Conservation (phyloP, 345 rosid genomes). For the sweet orange (Citrus sinensis) region DNA sequence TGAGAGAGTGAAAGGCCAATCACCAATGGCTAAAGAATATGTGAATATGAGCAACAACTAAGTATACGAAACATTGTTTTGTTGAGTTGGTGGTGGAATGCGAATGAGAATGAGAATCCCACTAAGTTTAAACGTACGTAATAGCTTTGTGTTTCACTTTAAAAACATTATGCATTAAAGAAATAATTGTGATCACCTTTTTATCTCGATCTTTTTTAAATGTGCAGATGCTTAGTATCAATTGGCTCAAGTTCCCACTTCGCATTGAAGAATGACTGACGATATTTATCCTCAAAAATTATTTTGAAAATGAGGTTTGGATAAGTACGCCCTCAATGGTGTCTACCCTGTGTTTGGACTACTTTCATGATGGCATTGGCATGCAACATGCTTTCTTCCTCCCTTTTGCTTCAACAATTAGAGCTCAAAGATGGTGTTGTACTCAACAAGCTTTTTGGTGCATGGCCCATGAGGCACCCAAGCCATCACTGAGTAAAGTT, state of each 20-base stretch:
- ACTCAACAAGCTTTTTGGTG: too few species aligned
- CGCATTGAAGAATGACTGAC: background rate
- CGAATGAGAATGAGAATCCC: slow-evolving; percentile 70
- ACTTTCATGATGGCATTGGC: background rate
- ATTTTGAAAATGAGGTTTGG: background rate
- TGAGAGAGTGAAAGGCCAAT: background rate
- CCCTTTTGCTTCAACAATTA: background rate
- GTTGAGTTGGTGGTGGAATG: slow-evolving; percentile 2
- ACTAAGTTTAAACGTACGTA: slow-evolving; percentile 29
- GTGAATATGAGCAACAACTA: slow-evolving; percentile 20
- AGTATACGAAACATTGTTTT: background rate
- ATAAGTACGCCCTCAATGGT: background rate
- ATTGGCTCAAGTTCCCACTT: background rate
- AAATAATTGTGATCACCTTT: slow-evolving; percentile 15
- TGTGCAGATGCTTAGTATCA: background rate
- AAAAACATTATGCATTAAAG: slow-evolving; percentile 8
- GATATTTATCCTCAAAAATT: background rate
- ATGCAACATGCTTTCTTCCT: background rate
- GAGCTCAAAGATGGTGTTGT: background rate
- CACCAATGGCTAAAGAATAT: slow-evolving; percentile 26
- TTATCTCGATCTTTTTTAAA: background rate
- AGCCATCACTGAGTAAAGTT: too few species aligned
- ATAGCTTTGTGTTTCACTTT: slow-evolving; percentile 16
- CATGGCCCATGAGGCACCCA: too few species aligned
- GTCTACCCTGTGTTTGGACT: background rate